Percentiles rank a stretch among this genome's conserved stretches.
These are phyloP conservation scores for Cryptosporidium felis DNA, from an alignment of 169 alveolate species.

Conservation along the genomic window DNA sequence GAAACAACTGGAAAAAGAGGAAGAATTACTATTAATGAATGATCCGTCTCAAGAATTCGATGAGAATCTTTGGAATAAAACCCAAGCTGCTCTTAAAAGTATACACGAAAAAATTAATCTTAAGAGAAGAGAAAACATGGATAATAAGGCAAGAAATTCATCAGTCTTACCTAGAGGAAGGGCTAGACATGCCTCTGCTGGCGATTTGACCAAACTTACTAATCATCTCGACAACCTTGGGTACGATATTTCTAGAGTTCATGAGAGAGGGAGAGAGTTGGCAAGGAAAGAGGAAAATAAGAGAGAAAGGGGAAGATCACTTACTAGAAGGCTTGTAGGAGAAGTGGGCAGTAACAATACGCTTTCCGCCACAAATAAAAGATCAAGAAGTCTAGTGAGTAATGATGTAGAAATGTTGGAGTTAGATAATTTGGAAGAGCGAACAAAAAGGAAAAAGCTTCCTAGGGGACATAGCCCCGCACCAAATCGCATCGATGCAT, in stretches of 20 bases:
- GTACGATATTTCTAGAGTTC: slow-evolving; percentile 6
- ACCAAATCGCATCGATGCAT: slow-evolving; percentile 68
- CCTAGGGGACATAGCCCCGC: slow-evolving; percentile 72
- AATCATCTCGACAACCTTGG: slow-evolving; percentile 44
- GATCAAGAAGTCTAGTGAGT: not conserved
- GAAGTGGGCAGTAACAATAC: too few species aligned
- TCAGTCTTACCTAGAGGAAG: slow-evolving; percentile 65
- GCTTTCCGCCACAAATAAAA: slow-evolving; percentile 31
- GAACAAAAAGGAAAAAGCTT: slow-evolving; percentile 49
- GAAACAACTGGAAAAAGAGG: slow-evolving; percentile 95
- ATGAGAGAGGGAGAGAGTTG: slow-evolving; percentile 61
- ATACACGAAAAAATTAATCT: slow-evolving; percentile 43
- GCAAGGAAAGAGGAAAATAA: slow-evolving; percentile 40
- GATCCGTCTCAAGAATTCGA: slow-evolving; percentile 81
- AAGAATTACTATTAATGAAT: slow-evolving; percentile 84
- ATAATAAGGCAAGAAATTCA: slow-evolving; percentile 65
- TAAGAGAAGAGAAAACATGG: slow-evolving; percentile 65
- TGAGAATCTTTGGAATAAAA: slow-evolving; percentile 51
- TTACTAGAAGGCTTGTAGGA: slow-evolving; percentile 23
- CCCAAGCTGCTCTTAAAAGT: slow-evolving; percentile 22
- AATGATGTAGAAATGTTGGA: slow-evolving; percentile 15
- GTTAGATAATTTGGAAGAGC: slow-evolving; percentile 12
- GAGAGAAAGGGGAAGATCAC: slow-evolving; percentile 63
- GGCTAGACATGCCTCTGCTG: slow-evolving; percentile 43
- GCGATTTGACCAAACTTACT: slow-evolving; percentile 33